Evolutionary conservation across 371 early-diverging fungal species (phyloP).

Genomic region (Nematocida homosporus): DNA sequence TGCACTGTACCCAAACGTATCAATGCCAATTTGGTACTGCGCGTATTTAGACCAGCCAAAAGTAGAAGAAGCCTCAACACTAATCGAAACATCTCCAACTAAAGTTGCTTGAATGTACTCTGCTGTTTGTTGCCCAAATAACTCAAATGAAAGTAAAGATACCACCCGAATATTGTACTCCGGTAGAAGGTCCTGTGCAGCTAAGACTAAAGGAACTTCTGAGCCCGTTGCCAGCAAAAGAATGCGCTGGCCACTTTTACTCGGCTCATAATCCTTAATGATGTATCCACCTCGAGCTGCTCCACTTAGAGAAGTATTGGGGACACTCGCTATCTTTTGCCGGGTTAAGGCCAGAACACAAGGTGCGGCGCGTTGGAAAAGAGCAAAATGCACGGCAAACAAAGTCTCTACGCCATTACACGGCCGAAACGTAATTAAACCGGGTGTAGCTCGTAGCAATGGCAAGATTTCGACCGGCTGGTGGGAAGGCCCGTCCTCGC

Average conservation of each 20-base stretch:
- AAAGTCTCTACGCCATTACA: constrained; percentile 86
- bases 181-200: constrained; percentile 74
- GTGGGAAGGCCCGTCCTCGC: constrained; percentile 97
- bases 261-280: constrained; percentile 63
- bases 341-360: constrained; percentile 82
- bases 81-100: constrained; percentile 75
- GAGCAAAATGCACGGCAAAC: constrained; percentile 56
- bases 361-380: constrained; percentile 71
- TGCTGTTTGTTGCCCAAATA: constrained; percentile 81
- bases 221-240: constrained; percentile 85
- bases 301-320: constrained; percentile 75
- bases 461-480: constrained; percentile 96
- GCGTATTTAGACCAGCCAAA: constrained; percentile 89
- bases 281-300: constrained; percentile 61
- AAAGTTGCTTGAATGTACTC: constrained; percentile 81
- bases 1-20: constrained; percentile 84
- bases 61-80: constrained; percentile 85
- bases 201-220: constrained; percentile 81
- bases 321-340: constrained; percentile 84
- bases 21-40: constrained; percentile 83
- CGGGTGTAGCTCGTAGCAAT: constrained; percentile 84
- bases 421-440: constrained; percentile 79
- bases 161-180: constrained; percentile 76
- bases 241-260: constrained; percentile 73
- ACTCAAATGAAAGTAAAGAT: constrained; percentile 84